phyloP scores from a whole-genome alignment of 2,329 filamentous ascomycete species.

The Chlorencoelia australis region DNA sequence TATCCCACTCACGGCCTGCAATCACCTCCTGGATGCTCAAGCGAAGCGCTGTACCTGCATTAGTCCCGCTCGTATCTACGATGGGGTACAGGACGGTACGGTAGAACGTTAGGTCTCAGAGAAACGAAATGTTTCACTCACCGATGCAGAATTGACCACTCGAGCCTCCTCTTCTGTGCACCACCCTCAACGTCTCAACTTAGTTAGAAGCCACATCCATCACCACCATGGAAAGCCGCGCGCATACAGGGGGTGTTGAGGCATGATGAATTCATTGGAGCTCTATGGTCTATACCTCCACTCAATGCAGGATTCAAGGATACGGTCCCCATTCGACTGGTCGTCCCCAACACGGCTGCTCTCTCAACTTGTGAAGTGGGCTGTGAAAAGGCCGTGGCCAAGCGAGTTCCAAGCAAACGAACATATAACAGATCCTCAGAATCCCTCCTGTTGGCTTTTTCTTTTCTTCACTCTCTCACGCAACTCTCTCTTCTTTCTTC shows the following conservation, averaged over 20 bases:
- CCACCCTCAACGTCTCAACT: too few species aligned
- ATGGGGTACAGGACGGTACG: too few species aligned
- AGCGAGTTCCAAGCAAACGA: slow-evolving; percentile 4
- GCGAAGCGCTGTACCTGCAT: too few species aligned
- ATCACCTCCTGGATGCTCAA: too few species aligned
- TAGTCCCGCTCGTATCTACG: too few species aligned
- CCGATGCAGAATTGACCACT: too few species aligned
- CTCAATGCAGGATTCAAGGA: neutral
- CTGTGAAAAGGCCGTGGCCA: slow-evolving; percentile 7
- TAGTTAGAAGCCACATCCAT: too few species aligned
- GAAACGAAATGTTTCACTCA: too few species aligned
- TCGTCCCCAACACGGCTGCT: slow-evolving; percentile 3
- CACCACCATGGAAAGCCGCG: too few species aligned
- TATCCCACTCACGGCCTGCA: too few species aligned
- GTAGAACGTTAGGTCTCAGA: too few species aligned
- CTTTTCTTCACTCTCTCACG: slow-evolving; percentile 2
- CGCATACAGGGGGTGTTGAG: slow-evolving; percentile 5
- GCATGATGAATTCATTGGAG: slow-evolving; percentile 4
- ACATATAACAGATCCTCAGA: slow-evolving; percentile 10
- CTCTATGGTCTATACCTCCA: slow-evolving; percentile 1
- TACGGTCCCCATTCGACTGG: slow-evolving; percentile 3
- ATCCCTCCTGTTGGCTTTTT: slow-evolving; percentile 3
- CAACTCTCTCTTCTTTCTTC: slow-evolving; percentile 2
- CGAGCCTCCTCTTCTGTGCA: too few species aligned
- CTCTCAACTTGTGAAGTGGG: slow-evolving; percentile 2